A percentile compares a stretch with the other conserved stretches of the same genome.
Evolutionary conservation across 2,329 filamentous ascomycete species (phyloP).

Genomic region (Cytospora schulzeri): DNA sequence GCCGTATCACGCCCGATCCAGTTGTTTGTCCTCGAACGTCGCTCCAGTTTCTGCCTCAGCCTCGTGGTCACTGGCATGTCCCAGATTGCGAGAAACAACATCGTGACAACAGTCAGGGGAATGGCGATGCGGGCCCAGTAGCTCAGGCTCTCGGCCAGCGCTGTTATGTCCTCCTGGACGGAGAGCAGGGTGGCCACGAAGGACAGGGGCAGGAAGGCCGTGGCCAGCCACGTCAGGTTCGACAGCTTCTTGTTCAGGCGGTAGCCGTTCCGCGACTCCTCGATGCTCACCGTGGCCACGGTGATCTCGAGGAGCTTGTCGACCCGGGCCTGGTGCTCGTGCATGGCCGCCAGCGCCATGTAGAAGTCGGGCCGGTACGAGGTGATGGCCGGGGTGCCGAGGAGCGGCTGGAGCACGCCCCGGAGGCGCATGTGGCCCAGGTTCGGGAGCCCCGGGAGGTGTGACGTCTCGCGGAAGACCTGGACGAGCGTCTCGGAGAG

Average conservation of each 20-base stretch:
- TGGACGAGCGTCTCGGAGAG: neutral
- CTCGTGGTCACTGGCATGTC: neutral
- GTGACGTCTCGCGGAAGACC: neutral
- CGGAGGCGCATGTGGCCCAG: neutral
- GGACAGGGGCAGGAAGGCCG: neutral
- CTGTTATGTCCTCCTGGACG: neutral
- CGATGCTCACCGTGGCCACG: constrained; percentile 1
- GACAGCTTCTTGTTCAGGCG: constrained; percentile 1
- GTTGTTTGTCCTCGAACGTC: neutral
- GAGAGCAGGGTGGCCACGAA: constrained; percentile 3
- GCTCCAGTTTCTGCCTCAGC: neutral
- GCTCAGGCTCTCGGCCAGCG: neutral
- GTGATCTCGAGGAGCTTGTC: constrained; percentile 1
- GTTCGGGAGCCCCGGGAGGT: neutral
- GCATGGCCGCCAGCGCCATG: neutral
- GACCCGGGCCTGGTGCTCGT: neutral
- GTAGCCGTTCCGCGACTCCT: neutral
- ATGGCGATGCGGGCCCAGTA: neutral
- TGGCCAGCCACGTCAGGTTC: neutral
- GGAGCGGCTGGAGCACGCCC: neutral
- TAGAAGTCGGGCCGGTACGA: neutral
- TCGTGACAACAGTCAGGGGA: neutral
- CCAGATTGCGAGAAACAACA: neutral
- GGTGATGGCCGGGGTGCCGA: neutral
- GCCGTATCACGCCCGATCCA: neutral